phyloP scores from a whole-genome alignment of 805 yeast species.

The Gaillardinia entomophila region DNA sequence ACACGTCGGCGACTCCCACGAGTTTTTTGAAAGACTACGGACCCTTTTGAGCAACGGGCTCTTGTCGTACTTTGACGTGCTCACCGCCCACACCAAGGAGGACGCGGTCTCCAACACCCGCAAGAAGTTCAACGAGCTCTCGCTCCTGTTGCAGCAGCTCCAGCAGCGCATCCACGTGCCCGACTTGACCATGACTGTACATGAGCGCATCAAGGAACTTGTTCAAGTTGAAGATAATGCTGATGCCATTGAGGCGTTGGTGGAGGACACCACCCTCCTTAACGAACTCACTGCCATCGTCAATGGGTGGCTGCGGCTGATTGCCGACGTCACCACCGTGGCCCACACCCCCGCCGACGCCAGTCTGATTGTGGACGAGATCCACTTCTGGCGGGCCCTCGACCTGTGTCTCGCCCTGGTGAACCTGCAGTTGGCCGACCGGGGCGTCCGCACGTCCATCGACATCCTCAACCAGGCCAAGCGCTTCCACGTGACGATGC shows the following conservation, averaged over 20 bases:
- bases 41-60: neutral
- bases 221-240: slow-evolving; percentile 8
- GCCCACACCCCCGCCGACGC: slow-evolving; percentile 52
- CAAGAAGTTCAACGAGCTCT: slow-evolving; percentile 62
- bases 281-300: slow-evolving; percentile 67
- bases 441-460: slow-evolving; percentile 52
- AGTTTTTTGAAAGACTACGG: neutral
- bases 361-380: slow-evolving; percentile 52
- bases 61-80: neutral
- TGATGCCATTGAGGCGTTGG: slow-evolving; percentile 12
- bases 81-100: neutral
- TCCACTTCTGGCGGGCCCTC: slow-evolving; percentile 72
- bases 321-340: slow-evolving; percentile 51
- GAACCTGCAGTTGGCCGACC: slow-evolving; percentile 50
- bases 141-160: slow-evolving; percentile 59
- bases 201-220: slow-evolving; percentile 36
- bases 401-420: slow-evolving; percentile 54
- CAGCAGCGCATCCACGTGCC: slow-evolving; percentile 68
- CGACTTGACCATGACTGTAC: slow-evolving; percentile 47
- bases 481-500: slow-evolving; percentile 73
- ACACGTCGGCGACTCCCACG: too few relatives aligned
- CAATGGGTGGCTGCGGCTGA: slow-evolving; percentile 66
- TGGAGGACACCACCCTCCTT: slow-evolving; percentile 50
- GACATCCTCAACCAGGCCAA: slow-evolving; percentile 62
- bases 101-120: slow-evolving; percentile 40